A percentile compares a stretch with the other conserved stretches of the same genome.
Evolutionary conservation across 1,139 yeast genomes (phyloP).

Genomic region (Debaryomycetaceae sp.): DNA sequence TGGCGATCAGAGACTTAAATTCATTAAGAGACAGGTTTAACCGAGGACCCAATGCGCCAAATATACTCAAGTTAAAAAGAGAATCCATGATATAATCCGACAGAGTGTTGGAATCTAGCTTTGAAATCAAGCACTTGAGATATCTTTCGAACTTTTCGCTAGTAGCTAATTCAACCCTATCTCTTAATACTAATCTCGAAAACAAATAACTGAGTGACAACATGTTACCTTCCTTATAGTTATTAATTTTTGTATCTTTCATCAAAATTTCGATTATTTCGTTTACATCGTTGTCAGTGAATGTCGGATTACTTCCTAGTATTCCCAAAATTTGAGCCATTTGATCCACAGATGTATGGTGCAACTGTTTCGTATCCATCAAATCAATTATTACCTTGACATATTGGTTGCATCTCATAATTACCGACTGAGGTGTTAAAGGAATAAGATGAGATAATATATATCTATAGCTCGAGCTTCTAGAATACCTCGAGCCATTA

Average conservation of each 20-base stretch:
- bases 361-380: constrained; percentile 19
- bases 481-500: neutral
- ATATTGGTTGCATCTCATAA: neutral
- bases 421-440: constrained; percentile 22
- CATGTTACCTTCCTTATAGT: constrained; percentile 22
- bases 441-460: constrained; percentile 33
- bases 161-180: constrained; percentile 24
- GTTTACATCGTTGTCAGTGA: constrained; percentile 9
- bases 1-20: constrained; percentile 23
- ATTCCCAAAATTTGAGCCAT: constrained; percentile 54
- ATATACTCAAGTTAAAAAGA: constrained; percentile 55
- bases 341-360: constrained; percentile 35
- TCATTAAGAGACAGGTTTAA: constrained; percentile 9
- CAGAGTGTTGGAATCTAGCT: constrained; percentile 17
- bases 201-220: constrained; percentile 45
- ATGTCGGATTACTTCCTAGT: constrained; percentile 45
- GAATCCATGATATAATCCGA: constrained; percentile 40
- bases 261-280: constrained; percentile 10
- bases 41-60: constrained; percentile 51
- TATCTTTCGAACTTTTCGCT: constrained; percentile 10
- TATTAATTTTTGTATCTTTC: constrained; percentile 11
- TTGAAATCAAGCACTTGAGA: constrained; percentile 14
- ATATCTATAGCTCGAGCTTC: constrained; percentile 17
- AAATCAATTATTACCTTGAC: constrained; percentile 15
- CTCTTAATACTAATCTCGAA: constrained; percentile 49